These are phyloP conservation scores for Candida tibetensis DNA, from an alignment of 805 yeast genomes.

Conservation along the genomic window DNA sequence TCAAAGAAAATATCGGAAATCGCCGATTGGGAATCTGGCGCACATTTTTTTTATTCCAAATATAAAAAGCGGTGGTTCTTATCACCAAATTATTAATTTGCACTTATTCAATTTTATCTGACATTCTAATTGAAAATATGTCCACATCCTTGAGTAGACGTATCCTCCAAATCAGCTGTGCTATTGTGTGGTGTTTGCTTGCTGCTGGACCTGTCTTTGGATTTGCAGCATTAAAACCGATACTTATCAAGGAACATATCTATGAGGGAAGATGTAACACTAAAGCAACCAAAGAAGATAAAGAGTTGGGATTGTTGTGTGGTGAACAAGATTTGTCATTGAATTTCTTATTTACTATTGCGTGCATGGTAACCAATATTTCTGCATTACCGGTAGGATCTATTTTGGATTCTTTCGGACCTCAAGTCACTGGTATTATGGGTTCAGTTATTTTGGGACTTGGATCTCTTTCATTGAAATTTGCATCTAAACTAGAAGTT, in stretches of 20 bases:
- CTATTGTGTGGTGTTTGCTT: constrained; percentile 52
- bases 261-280: constrained; percentile 42
- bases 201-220: constrained; percentile 61
- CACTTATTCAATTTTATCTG: neutral
- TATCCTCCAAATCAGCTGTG: constrained; percentile 43
- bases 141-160: constrained; percentile 8
- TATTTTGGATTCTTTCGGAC: constrained; percentile 76
- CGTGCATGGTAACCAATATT: constrained; percentile 83
- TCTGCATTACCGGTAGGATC: constrained; percentile 81
- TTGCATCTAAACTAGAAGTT: constrained; percentile 29
- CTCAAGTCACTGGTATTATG: constrained; percentile 69
- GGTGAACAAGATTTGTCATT: constrained; percentile 77
- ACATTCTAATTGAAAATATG: neutral
- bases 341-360: constrained; percentile 78
- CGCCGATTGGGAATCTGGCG: neutral
- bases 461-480: constrained; percentile 52
- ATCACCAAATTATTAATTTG: neutral
- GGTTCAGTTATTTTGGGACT: constrained; percentile 61
- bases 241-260: constrained; percentile 46
- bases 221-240: constrained; percentile 58
- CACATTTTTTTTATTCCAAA: neutral
- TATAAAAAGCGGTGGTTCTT: too few relatives aligned
- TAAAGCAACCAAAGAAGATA: constrained; percentile 8
- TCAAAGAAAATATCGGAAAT: neutral
- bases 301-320: constrained; percentile 39